A percentile compares a stretch with the other conserved stretches of the same genome.
Conservation (phyloP, 2,329 filamentous ascomycete genomes). For the Alternaria dauci region DNA sequence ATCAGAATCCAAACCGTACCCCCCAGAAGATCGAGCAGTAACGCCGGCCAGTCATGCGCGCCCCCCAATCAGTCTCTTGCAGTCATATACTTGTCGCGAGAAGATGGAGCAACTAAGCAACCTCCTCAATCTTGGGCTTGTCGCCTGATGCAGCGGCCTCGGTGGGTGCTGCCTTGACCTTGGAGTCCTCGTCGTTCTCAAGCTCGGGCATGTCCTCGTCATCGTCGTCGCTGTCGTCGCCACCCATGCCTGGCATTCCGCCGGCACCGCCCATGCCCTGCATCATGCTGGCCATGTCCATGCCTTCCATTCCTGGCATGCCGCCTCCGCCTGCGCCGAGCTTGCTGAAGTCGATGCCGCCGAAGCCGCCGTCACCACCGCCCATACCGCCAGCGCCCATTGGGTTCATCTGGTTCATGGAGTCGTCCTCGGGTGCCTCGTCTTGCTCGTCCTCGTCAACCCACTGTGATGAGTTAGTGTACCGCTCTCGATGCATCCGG, state of each 20-base stretch:
- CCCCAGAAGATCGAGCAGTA: constrained; percentile 15
- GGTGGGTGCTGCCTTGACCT: constrained; percentile 25
- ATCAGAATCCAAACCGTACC: constrained; percentile 10
- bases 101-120: constrained; percentile 38
- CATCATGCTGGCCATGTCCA: constrained; percentile 46
- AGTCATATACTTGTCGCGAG: constrained; percentile 23
- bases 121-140: constrained; percentile 59
- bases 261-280: constrained; percentile 43
- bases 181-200: constrained; percentile 46
- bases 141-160: constrained; percentile 39
- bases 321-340: constrained; percentile 64
- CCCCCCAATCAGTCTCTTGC: constrained; percentile 10
- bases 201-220: constrained; percentile 83
- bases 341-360: constrained; percentile 94
- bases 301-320: constrained; percentile 50
- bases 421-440: constrained; percentile 78
- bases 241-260: constrained; percentile 20
- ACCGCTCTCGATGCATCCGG: background rate
- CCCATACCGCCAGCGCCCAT: constrained; percentile 58
- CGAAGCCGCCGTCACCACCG: constrained; percentile 71
- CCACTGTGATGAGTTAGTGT: constrained; percentile 66
- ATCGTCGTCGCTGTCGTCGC: constrained; percentile 62
- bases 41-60: constrained; percentile 15
- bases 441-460: constrained; percentile 99
- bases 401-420: constrained; percentile 62